Evolutionary conservation across 345 rosid genomes (phyloP), one percentile per base, ranked within the genome.

Genomic region (Rhizophora mangle): DNA sequence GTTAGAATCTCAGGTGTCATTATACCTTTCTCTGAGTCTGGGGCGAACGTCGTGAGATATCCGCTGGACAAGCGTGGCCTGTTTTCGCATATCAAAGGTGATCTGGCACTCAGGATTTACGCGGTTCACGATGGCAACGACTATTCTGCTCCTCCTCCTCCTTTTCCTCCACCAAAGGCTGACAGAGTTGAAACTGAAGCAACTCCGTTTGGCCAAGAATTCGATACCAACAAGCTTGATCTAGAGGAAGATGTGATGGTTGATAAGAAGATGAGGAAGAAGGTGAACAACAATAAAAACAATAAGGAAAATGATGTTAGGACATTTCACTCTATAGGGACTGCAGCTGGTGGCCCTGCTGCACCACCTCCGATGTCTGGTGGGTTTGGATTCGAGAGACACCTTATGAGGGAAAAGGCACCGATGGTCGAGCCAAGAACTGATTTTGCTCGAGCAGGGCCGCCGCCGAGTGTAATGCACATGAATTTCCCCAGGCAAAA

Each of bases 41-140:
- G 83, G 11, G 84, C 96, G 20, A 36, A 6, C 16, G 82, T 85
- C 36, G 95, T 87, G 78, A 73, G 92, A 5, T 94, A 86, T 76
- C 98, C 98, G 0, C 88, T 91, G 1, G 98, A 94, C 43, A 94
- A 91, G 77, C 80, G 89, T 5, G 90, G 96, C 65, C 65, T 88
- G 60, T 91, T 94, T 68, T 89, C 96, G 3, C 84, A 86, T 46
- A 77, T 88, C 69, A 88, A 76, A 71, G 98, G 98, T 3, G 97
- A 89, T 43, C 80, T 91, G 21, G 88, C 88, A 3, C 76, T 94
- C 11, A 77, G 78, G 71, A 68, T 88, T 67, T 89, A 82, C 70
- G 83, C 72, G 24, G 68, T 75, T 20, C 59, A 64, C 56, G 68
- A 59, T 71, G 81, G 76, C 8, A 37, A 58, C n/a, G 8, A 30